phyloP scores from a whole-genome alignment of 1,139 yeast genomes.

The Taphrina confusa region DNA sequence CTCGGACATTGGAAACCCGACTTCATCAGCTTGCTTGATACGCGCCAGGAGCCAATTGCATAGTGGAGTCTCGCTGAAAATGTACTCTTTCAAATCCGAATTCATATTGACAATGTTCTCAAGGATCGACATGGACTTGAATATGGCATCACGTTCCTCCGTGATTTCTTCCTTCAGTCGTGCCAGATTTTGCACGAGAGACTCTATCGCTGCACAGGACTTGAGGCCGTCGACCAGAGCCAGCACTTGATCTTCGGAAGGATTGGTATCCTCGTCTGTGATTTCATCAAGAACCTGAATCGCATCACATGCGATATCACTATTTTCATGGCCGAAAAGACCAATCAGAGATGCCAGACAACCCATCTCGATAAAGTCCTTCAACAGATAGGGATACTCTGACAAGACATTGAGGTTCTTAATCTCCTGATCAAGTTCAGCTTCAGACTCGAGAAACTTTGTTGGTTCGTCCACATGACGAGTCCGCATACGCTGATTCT shows the following conservation, averaged over 20 bases:
- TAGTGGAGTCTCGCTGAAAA: conserved; percentile 36
- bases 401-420: conserved; percentile 45
- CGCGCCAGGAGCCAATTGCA: conserved; percentile 40
- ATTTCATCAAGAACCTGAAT: conserved; percentile 43
- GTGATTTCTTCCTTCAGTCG: conserved; percentile 38
- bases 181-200: conserved; percentile 37
- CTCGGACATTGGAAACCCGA: conserved; percentile 38
- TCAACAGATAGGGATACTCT: conserved; percentile 42
- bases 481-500: conserved; percentile 45
- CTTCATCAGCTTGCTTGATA: conserved; percentile 36
- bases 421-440: conserved; percentile 43
- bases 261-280: conserved; percentile 39
- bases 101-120: conserved; percentile 39
- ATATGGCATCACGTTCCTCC: conserved; percentile 36
- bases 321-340: conserved; percentile 46
- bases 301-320: conserved; percentile 45
- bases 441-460: conserved; percentile 43
- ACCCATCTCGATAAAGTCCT: conserved; percentile 42
- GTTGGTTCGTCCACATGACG: conserved; percentile 46
- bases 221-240: conserved; percentile 37
- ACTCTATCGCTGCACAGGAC: conserved; percentile 31
- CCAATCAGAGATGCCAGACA: conserved; percentile 42
- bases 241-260: conserved; percentile 34
- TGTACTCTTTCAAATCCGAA: conserved; percentile 34
- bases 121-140: conserved; percentile 26